Evolutionary conservation across 345 rosid species (phyloP), one percentile per base, ranked within the genome.

Genomic region (Moringa oleifera): DNA sequence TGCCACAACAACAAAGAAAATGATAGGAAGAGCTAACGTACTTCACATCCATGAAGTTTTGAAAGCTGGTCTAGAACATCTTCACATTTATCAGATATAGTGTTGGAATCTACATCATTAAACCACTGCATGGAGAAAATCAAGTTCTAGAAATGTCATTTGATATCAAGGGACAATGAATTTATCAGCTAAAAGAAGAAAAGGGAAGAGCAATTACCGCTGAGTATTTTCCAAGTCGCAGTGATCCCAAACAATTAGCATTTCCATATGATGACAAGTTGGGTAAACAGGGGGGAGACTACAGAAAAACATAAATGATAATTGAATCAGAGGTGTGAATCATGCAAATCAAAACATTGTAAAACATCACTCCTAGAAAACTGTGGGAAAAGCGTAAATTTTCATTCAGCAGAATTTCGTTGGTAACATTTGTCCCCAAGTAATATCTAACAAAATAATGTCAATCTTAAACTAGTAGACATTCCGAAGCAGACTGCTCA

Each of bases 251-350:
- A 69, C 64, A 57, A 69, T 68, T 71, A 25, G 61, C 65, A 67
- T 68, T 74, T 2, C 83, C 82, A 46, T 63, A 37, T 49, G 91
- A 72, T 67, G 82, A 54, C 67, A 81, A 74, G 63, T 77, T 76
- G 17, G 96, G 96, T 51, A 91, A 81, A 76, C 95, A 84, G 20
- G 95, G 93, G 0, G 76, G 93, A 7, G 80, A 67, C 96, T 91
- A 68, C 76, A 71, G 55, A 74, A 72, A 64, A n/a, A 58, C 52
- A 51, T 47, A 25, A 58, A 63, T 22, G 11, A 50, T 20, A 25
- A 4, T 41, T 15, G 17, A 4, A 33, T 1, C 47, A 4, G 37
- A 33, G 37, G 6, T 33, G 37, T 33, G 37, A 33, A 33, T 33
- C 11, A 33, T 33, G 11, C 33, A 37, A 25, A 5, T 41, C 12